Conservation (phyloP, 805 yeast species). For the Ogataea methylovora region DNA sequence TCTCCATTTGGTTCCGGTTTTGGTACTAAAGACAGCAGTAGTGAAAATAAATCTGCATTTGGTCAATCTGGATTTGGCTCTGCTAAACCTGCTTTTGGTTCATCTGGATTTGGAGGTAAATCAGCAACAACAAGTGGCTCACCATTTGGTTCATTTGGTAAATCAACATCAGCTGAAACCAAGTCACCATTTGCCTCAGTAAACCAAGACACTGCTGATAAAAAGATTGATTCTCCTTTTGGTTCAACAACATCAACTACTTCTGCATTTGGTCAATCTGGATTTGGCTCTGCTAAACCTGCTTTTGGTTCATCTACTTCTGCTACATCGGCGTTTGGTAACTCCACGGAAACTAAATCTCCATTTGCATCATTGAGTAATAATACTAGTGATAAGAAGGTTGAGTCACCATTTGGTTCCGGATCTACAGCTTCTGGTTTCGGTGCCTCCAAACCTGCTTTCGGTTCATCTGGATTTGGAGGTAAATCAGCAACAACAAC, state of each 20-base stretch:
- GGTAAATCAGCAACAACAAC: slow-evolving; percentile 1
- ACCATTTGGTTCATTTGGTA: slow-evolving; percentile 2
- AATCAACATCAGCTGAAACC: not conserved
- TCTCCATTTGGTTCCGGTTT: slow-evolving; percentile 6
- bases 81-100: slow-evolving; percentile 21
- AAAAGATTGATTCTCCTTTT: not conserved
- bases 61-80: too few relatives aligned
- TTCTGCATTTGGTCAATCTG: slow-evolving; percentile 12
- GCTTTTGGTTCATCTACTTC: slow-evolving; percentile 7
- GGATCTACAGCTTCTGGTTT: too few relatives aligned
- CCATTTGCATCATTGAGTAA: slow-evolving; percentile 13
- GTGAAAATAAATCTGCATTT: slow-evolving; percentile 12
- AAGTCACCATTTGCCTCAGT: too few relatives aligned
- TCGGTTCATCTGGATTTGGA: slow-evolving; percentile 19
- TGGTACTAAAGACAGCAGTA: not conserved
- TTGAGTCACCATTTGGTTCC: too few relatives aligned
- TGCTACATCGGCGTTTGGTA: slow-evolving; percentile 6
- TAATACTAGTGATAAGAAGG: too few relatives aligned
- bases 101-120: slow-evolving; percentile 13
- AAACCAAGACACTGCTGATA: not conserved
- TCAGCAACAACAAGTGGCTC: slow-evolving; percentile 2
- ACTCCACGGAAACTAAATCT: slow-evolving; percentile 6
- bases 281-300: slow-evolving; percentile 7
- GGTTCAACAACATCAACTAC: not conserved
- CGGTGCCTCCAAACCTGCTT: too few relatives aligned